phyloP scores from a whole-genome alignment of 768 basidiomycete species.

The Harrya chromipes region DNA sequence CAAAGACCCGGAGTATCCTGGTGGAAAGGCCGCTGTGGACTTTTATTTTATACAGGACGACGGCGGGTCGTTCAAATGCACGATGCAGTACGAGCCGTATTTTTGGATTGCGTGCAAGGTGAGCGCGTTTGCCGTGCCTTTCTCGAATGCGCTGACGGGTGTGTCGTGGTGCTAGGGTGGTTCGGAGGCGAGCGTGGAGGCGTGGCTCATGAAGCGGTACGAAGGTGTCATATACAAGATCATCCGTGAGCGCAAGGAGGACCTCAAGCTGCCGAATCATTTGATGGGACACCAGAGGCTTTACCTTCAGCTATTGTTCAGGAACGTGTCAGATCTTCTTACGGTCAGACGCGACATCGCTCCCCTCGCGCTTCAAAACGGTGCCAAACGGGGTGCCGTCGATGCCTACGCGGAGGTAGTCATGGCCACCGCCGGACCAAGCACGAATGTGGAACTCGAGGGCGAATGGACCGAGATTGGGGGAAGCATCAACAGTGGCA shows the following conservation, averaged over 20 bases:
- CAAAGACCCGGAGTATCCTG: conserved; percentile 80
- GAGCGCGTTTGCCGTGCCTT: conserved; percentile 13
- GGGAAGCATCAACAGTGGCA: conserved; percentile 36
- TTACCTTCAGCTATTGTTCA: conserved; percentile 85
- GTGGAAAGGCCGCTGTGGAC: conserved; percentile 88
- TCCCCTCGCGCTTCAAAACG: conserved; percentile 86
- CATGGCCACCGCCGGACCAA: conserved; percentile 65
- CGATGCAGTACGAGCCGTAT: conserved; percentile 91
- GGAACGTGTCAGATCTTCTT: conserved; percentile 91
- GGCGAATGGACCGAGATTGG: conserved; percentile 55
- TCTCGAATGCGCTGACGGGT: conserved; percentile 1
- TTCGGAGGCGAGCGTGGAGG: conserved; percentile 86
- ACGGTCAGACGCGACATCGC: conserved; percentile 83
- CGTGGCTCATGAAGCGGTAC: conserved; percentile 92
- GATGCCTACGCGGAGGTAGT: conserved; percentile 98
- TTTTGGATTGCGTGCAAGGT: conserved; percentile 94
- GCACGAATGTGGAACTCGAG: conserved; percentile 67
- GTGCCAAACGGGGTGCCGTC: conserved; percentile 89
- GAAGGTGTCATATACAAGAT: conserved; percentile 84
- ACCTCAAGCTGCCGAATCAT: conserved; percentile 93
- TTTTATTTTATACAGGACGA: conserved; percentile 98
- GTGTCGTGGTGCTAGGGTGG: conserved; percentile 51
- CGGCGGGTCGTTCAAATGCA: conserved; percentile 94
- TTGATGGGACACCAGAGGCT: conserved; percentile 91
- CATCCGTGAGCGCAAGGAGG: conserved; percentile 83